Conservation (phyloP, 1,139 yeast genomes). For the Spathaspora sp. region DNA sequence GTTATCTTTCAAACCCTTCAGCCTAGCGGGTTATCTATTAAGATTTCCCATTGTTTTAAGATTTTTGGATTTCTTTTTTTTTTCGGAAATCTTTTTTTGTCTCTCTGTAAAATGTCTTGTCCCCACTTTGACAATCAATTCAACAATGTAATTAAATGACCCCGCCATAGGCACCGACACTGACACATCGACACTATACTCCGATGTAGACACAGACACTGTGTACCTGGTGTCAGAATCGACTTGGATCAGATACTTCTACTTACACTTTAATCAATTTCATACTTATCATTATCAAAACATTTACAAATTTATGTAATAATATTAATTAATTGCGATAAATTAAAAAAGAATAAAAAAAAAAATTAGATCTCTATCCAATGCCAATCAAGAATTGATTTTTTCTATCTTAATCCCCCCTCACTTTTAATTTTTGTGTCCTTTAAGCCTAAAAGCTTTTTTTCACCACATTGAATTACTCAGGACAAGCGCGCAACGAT, state of each 20-base stretch:
- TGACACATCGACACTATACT: too few relatives aligned
- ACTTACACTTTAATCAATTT: too few relatives aligned
- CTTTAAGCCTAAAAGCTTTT: background rate
- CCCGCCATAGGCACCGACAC: too few relatives aligned
- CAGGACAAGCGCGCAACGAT: background rate
- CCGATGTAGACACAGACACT: too few relatives aligned
- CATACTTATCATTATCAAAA: background rate
- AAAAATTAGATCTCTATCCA: background rate
- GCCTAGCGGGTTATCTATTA: background rate
- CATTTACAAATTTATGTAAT: background rate
- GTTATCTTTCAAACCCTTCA: background rate
- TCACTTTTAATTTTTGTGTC: background rate
- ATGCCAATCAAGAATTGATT: background rate
- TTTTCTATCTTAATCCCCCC: too few relatives aligned
- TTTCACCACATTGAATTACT: background rate
- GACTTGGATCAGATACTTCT: too few relatives aligned
- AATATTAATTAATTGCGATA: background rate
- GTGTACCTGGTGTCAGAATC: too few relatives aligned
- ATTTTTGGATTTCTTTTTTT: background rate
- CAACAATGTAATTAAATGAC: background rate
- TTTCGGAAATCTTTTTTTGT: background rate
- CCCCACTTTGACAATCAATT: background rate
- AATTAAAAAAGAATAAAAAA: background rate
- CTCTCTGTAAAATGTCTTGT: background rate
- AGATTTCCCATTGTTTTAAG: background rate